Conservation (phyloP, 176 grass and related monocot species). For the Leersia perrieri region DNA sequence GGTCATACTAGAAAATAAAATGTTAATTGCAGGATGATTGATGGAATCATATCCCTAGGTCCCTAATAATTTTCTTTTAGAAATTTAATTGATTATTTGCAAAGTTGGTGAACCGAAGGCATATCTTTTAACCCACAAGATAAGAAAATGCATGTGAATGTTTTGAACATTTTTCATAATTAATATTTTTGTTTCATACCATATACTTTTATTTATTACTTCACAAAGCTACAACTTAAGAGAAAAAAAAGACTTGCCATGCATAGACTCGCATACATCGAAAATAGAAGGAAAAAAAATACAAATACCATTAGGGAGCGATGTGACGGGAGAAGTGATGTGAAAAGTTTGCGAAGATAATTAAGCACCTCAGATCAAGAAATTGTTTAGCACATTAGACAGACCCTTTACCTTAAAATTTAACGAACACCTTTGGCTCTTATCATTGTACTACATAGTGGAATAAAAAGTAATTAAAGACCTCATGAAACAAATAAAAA, state of each 20-base stretch:
- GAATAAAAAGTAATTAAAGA: neutral
- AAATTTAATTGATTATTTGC: no score
- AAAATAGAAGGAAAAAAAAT: neutral
- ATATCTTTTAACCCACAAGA: neutral
- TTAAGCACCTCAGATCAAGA: neutral
- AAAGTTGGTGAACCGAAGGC: neutral
- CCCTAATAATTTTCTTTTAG: no score
- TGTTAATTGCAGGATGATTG: no score
- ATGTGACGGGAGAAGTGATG: neutral
- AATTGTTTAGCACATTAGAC: neutral
- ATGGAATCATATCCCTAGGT: no score
- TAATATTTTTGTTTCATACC: neutral
- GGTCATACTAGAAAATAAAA: no score
- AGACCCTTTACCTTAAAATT: neutral
- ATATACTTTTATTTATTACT: neutral
- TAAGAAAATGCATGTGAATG: neutral
- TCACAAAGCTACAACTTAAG: neutral
- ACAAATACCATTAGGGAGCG: neutral
- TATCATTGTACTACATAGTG: neutral
- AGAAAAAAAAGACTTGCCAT: neutral
- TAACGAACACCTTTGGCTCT: neutral
- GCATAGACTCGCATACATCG: neutral
- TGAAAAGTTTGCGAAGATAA: neutral
- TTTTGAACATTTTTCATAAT: neutral
- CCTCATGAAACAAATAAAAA: neutral